phyloP scores from a whole-genome alignment of 2,329 filamentous ascomycete genomes.

The Colletotrichum horii region DNA sequence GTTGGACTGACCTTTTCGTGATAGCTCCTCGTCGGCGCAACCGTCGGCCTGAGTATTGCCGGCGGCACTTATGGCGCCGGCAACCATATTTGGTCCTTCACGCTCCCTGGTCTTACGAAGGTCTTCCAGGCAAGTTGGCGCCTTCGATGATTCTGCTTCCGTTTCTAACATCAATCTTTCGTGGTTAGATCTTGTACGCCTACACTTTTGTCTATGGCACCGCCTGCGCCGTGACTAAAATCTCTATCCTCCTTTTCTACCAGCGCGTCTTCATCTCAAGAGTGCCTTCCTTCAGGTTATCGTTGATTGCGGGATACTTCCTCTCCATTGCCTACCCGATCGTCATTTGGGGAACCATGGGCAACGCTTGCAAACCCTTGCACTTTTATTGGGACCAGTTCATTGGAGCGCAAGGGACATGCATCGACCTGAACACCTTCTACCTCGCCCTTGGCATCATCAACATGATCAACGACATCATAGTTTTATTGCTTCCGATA shows the following conservation, averaged over 20 bases:
- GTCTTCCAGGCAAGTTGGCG: not conserved
- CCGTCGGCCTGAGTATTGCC: conserved; percentile 4
- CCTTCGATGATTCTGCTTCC: too few relatives aligned
- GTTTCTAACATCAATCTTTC: not conserved
- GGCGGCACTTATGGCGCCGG: not conserved
- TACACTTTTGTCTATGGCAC: conserved; percentile 22
- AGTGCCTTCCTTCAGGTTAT: not conserved
- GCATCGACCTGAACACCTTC: conserved; percentile 7
- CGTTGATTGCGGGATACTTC: not conserved
- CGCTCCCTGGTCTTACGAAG: not conserved
- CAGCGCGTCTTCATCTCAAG: conserved; percentile 12
- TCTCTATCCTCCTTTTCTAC: conserved; percentile 23
- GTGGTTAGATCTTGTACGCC: conserved; percentile 4
- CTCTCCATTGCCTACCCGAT: conserved; percentile 6
- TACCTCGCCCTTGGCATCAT: conserved; percentile 14
- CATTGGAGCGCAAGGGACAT: not conserved
- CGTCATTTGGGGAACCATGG: conserved; percentile 19
- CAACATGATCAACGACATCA: conserved; percentile 19
- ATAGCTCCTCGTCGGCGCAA: not conserved
- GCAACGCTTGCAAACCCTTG: conserved; percentile 5
- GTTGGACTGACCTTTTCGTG: not conserved
- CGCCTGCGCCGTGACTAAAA: conserved; percentile 19
- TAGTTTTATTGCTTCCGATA: conserved; percentile 16
- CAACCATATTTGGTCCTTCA: conserved; percentile 8
- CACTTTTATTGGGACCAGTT: conserved; percentile 22